Percentiles rank a stretch among this genome's conserved stretches.
Conservation (phyloP, 73 alveolate species). For the Loxodes magnus region DNA sequence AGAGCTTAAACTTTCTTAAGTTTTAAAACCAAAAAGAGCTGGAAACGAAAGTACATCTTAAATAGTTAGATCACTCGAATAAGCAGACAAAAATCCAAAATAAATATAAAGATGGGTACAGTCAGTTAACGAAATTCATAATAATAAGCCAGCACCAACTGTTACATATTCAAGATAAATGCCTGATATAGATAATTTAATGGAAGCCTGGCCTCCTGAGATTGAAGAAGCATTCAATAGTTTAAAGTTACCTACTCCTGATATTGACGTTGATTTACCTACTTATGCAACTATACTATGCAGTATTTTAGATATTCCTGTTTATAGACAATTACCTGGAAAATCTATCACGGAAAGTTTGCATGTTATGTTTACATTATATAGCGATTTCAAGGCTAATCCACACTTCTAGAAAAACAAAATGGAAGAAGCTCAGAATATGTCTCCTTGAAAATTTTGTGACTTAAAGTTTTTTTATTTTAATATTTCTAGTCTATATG, state of each 20-base stretch:
- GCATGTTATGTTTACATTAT: constrained; percentile 88
- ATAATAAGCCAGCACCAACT: constrained; percentile 85
- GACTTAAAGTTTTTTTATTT: too few relatives aligned
- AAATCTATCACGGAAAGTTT: constrained; percentile 78
- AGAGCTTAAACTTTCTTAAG: too few relatives aligned
- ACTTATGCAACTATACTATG: constrained; percentile 71
- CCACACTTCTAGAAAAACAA: constrained; percentile 49
- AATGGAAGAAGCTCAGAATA: too few relatives aligned
- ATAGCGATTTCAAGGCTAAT: constrained; percentile 77
- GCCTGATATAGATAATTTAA: constrained; percentile 85
- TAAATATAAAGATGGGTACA: constrained; percentile 83
- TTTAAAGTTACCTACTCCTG: constrained; percentile 73
- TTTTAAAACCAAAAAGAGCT: too few relatives aligned
- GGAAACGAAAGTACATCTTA: constrained; percentile 14
- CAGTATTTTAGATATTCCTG: constrained; percentile 87
- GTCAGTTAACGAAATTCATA: constrained; percentile 72
- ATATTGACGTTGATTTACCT: constrained; percentile 66
- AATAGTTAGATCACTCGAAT: constrained; percentile 50
- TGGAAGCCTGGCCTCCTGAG: constrained; percentile 91
- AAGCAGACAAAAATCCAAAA: constrained; percentile 92
- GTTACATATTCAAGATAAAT: constrained; percentile 80
- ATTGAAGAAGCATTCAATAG: constrained; percentile 69
- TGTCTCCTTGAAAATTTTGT: too few relatives aligned
- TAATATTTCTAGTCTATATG: too few relatives aligned
- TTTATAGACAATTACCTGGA: constrained; percentile 62